Conservation (phyloP, 2,329 filamentous ascomycete genomes). For the Scedosporium boydii region DNA sequence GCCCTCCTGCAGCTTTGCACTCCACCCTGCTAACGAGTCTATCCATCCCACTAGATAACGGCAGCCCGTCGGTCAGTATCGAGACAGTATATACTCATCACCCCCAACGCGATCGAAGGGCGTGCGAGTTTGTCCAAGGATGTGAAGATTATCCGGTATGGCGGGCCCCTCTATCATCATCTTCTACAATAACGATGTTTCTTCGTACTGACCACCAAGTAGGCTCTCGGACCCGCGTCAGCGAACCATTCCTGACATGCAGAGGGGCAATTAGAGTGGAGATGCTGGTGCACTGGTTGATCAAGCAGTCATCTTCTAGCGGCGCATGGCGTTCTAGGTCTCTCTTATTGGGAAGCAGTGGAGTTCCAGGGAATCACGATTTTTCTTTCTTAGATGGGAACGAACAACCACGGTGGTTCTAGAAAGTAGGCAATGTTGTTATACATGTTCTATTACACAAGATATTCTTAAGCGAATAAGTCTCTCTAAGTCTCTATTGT, state of each 20-base stretch:
- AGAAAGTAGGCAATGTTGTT: too few relatives aligned
- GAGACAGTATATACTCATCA: slow-evolving; percentile 92
- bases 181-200: background rate
- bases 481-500: too few relatives aligned
- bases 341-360: background rate
- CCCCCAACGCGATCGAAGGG: slow-evolving; percentile 72
- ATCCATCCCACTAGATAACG: slow-evolving; percentile 17
- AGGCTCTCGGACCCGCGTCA: slow-evolving; percentile 53
- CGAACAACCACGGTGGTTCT: too few relatives aligned
- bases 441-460: too few relatives aligned
- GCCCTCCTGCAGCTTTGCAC: background rate
- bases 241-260: slow-evolving; percentile 19
- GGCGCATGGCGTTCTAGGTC: background rate
- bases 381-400: background rate
- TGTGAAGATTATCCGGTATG: slow-evolving; percentile 67
- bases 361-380: background rate
- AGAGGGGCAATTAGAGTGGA: slow-evolving; percentile 20
- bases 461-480: too few relatives aligned
- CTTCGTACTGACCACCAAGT: background rate
- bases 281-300: background rate
- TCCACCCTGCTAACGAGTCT: background rate
- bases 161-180: slow-evolving; percentile 12
- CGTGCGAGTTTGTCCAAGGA: slow-evolving; percentile 51
- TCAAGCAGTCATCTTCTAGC: background rate
- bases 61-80: slow-evolving; percentile 81